These are phyloP conservation scores for Rhizopus delemar DNA, from an alignment of 371 early-diverging fungal species.

Conservation along the genomic window DNA sequence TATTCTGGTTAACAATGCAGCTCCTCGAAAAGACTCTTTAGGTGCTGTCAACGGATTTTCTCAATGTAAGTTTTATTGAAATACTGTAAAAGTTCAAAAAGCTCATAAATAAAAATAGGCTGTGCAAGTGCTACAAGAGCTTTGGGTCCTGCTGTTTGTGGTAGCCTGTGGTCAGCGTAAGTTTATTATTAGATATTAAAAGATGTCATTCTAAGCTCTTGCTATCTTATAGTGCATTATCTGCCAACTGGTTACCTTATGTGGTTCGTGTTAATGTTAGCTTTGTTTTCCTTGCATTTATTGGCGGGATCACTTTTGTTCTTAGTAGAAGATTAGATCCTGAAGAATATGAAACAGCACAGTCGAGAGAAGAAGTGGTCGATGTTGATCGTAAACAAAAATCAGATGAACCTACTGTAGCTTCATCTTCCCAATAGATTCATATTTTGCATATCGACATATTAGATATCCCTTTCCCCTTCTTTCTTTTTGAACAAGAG, in stretches of 20 bases:
- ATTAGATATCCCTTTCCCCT: too few relatives aligned
- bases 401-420: not conserved
- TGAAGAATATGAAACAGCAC: conserved; percentile 25
- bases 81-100: not conserved
- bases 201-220: not conserved
- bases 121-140: conserved; percentile 47
- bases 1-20: conserved; percentile 39
- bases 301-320: conserved; percentile 29
- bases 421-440: not conserved
- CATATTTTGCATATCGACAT: too few relatives aligned
- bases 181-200: conserved; percentile 6
- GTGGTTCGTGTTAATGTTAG: conserved; percentile 30
- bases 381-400: conserved; percentile 3
- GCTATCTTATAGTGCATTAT: conserved; percentile 25
- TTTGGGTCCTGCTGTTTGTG: conserved; percentile 49
- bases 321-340: conserved; percentile 27
- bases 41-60: conserved; percentile 48
- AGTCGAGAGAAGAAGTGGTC: conserved; percentile 28
- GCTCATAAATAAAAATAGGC: conserved; percentile 19
- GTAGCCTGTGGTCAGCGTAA: conserved; percentile 45
- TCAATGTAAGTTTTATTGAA: conserved; percentile 34
- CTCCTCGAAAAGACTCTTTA: conserved; percentile 32
- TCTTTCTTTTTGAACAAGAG: too few relatives aligned
- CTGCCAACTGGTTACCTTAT: conserved; percentile 29
- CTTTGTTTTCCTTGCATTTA: conserved; percentile 24